Evolutionary conservation across 2,329 filamentous ascomycete species (phyloP).

Genomic region (Keithomyces neogunnii): DNA sequence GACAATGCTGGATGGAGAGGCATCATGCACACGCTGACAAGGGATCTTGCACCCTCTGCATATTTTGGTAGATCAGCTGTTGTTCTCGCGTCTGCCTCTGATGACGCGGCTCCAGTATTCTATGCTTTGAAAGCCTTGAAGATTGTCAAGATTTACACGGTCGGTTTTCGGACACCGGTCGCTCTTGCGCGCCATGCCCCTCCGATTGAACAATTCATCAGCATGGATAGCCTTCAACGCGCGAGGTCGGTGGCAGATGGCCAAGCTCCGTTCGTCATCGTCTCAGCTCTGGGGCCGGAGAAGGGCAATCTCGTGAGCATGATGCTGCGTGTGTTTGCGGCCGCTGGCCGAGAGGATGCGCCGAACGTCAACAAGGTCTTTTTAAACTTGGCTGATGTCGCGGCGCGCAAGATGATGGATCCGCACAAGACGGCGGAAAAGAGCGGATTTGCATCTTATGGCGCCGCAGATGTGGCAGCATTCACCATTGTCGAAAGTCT

Average conservation of each 20-base stretch:
- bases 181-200: conserved; percentile 54
- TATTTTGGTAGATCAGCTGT: conserved; percentile 70
- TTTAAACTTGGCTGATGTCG: conserved; percentile 63
- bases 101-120: conserved; percentile 70
- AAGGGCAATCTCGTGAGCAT: conserved; percentile 74
- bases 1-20: conserved; percentile 84
- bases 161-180: conserved; percentile 63
- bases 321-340: conserved; percentile 63
- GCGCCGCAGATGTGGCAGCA: conserved; percentile 69
- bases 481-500: conserved; percentile 81
- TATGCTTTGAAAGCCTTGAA: conserved; percentile 70
- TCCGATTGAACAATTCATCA: conserved; percentile 71
- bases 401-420: conserved; percentile 48
- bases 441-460: conserved; percentile 72
- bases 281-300: conserved; percentile 69
- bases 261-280: conserved; percentile 66
- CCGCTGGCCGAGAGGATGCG: conserved; percentile 20
- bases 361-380: conserved; percentile 59
- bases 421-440: conserved; percentile 61
- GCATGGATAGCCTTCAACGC: conserved; percentile 53
- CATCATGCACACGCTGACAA: conserved; percentile 70
- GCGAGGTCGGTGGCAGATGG: conserved; percentile 40
- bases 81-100: conserved; percentile 62
- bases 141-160: conserved; percentile 73
- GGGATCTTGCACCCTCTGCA: conserved; percentile 74